These are phyloP conservation scores for Trametes punicea DNA, from an alignment of 768 basidiomycete species.

Conservation along the genomic window DNA sequence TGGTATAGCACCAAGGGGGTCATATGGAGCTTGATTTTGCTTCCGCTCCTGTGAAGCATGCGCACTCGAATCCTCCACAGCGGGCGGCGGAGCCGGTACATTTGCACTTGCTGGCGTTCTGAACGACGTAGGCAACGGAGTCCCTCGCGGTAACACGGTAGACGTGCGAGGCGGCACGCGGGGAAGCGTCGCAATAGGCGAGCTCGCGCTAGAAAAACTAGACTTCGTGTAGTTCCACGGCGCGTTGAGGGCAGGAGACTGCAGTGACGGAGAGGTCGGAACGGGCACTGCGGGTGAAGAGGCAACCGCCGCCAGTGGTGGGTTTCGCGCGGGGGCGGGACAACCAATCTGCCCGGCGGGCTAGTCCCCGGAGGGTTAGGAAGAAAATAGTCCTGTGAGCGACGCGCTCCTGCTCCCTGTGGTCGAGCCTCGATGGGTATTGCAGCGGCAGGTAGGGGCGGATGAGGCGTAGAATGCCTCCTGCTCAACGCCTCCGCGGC, in stretches of 20 bases:
- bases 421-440: conserved; percentile 20
- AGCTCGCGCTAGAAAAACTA: conserved; percentile 36
- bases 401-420: conserved; percentile 13
- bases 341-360: conserved; percentile 16
- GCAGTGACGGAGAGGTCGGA: conserved; percentile 15
- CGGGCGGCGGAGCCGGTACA: neutral
- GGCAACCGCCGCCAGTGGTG: conserved; percentile 19
- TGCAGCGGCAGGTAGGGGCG: conserved; percentile 24
- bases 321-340: conserved; percentile 14
- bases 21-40: conserved; percentile 22
- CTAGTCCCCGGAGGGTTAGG: conserved; percentile 20
- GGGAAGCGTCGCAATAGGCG: conserved; percentile 49
- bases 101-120: conserved; percentile 2
- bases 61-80: conserved; percentile 1
- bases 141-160: conserved; percentile 6
- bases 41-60: conserved; percentile 22
- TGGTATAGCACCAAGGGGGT: conserved; percentile 30
- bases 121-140: conserved; percentile 8
- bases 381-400: conserved; percentile 23
- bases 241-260: conserved; percentile 31
- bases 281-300: conserved; percentile 15
- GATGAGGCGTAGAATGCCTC: conserved; percentile 15
- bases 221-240: conserved; percentile 61
- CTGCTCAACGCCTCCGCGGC: conserved; percentile 21
- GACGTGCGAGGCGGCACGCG: conserved; percentile 40